Conservation (phyloP, 2,329 filamentous ascomycete species). For the Paecilomyces sp. region DNA sequence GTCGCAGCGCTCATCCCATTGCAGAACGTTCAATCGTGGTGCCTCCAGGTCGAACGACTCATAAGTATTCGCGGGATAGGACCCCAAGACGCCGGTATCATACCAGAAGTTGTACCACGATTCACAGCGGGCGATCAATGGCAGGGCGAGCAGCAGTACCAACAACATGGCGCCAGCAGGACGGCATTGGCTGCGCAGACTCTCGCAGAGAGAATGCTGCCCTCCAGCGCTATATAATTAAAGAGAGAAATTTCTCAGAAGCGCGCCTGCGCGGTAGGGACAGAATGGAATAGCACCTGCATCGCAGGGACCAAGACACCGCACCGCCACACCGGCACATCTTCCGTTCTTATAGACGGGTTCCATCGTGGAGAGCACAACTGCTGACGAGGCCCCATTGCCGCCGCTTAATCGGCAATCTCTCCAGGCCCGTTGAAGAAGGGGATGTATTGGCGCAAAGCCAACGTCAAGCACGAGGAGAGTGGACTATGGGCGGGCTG, state of each 20-base stretch:
- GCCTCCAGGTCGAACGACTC: constrained; percentile 7
- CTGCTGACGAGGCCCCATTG: neutral
- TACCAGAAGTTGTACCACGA: constrained; percentile 11
- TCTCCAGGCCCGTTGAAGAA: neutral
- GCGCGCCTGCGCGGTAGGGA: neutral
- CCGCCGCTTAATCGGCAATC: neutral
- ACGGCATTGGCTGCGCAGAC: neutral
- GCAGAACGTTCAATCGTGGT: constrained; percentile 7
- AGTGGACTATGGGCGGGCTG: neutral
- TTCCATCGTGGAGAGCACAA: neutral
- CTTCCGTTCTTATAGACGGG: neutral
- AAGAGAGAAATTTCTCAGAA: neutral
- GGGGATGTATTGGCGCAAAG: neutral
- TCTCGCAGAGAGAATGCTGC: neutral
- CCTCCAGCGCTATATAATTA: neutral
- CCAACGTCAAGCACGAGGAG: neutral
- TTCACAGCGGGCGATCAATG: neutral
- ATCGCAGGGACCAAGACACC: neutral
- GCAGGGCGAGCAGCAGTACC: neutral
- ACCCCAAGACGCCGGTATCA: constrained; percentile 8
- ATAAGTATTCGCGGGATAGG: constrained; percentile 6
- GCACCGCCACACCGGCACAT: neutral
- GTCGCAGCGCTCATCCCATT: constrained; percentile 24
- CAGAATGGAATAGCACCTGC: neutral
- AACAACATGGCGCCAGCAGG: neutral